Evolutionary conservation across 768 basidiomycete species (phyloP), one percentile per base, ranked within the genome.

Genomic region (Leccinum boreale): DNA sequence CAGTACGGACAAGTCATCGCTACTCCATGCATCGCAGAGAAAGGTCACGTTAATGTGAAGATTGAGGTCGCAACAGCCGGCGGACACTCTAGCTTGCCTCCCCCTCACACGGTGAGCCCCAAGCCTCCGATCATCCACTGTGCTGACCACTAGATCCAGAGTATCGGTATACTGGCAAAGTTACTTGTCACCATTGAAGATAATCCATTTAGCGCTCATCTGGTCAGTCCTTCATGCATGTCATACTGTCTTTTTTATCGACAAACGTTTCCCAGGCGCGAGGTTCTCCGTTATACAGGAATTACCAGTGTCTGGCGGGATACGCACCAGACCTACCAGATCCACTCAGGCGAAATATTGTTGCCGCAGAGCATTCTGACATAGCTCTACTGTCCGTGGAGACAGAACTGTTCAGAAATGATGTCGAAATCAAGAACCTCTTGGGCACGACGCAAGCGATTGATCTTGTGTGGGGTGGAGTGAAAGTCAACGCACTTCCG

Each of bases 71-170:
- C 79, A 14, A 76, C 86, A 0, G 77, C 85, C 0, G 93, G 94
- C 6, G 94, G 94, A 0, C 94, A 95, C 71, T 94, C 92, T 0
- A 90, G 87, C 64, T 75, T 93, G 14, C 94, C 94, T 15, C 91
- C 90, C 15, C 65, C 74, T 3, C 92, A 97, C 63, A 96, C 93
- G 3, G 89, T 84, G 65, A 62, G 78, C 61, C 3, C 28, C 8
- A 11, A 21, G 47, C 19, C 33, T 29, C 14, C 9, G 2, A 24
- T n/a, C n/a, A 6, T 33, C 33, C 28, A 8, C 50, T 24, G 24
- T 60, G 49, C 52, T 64, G 23, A 68, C 58, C 42, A 56, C 14
- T 46, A 17, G 17, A 24, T n/a, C 10, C 59, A 89, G 87, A 85
- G 85, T 58, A 92, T 96, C 55, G 92, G 94, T 9, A 86, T 93